Evolutionary conservation across 192 early-diverging fungal genomes (phyloP).

Genomic region (Mortierella hygrophila): DNA sequence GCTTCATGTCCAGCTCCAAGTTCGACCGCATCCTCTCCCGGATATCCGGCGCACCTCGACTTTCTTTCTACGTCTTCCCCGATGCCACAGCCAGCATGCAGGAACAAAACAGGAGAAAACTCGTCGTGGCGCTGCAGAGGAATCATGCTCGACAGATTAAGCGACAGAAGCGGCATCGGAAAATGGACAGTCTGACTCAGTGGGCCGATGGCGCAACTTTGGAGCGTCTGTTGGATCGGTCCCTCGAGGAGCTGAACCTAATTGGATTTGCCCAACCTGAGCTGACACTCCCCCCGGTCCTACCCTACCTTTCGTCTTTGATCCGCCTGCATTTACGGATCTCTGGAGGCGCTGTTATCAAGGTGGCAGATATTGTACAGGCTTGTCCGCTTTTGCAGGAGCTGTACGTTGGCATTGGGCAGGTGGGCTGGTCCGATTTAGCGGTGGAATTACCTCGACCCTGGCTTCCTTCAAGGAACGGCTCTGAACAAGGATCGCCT

Average conservation of each 20-base stretch:
- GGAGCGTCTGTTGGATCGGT: background rate
- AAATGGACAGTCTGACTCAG: background rate
- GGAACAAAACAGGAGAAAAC: background rate
- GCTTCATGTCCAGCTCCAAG: background rate
- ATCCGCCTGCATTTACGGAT: background rate
- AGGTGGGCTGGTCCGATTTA: background rate
- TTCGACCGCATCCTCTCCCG: background rate
- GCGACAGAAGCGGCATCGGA: background rate
- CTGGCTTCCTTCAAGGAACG: background rate
- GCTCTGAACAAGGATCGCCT: background rate
- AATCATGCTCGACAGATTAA: background rate
- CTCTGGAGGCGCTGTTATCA: constrained; percentile 2
- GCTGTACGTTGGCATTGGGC: background rate
- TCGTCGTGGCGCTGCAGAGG: background rate
- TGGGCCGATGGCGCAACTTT: background rate
- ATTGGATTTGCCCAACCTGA: background rate
- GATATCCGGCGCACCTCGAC: background rate
- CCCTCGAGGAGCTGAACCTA: background rate
- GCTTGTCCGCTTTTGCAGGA: background rate
- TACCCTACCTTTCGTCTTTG: background rate
- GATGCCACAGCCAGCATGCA: background rate
- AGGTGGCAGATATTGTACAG: constrained; percentile 1
- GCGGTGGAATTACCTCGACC: background rate
- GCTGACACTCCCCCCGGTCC: background rate
- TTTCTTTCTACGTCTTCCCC: background rate